Base-by-base conservation (phyloP, 139 green algal genomes). In the Trebouxia sp. region DNA sequence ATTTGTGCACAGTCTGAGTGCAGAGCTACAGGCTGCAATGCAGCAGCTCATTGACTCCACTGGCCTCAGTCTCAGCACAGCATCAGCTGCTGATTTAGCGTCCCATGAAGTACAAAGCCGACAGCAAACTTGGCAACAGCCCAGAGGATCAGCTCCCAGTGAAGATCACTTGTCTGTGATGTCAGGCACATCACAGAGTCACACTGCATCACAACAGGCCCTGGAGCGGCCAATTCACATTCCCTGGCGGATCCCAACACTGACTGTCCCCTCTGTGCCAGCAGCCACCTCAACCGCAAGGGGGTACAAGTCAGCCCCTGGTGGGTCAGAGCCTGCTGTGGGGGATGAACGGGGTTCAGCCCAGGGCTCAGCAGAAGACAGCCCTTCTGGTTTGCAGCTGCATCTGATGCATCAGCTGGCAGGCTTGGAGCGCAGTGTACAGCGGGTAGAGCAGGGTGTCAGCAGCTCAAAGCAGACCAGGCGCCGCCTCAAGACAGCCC, bases 331-430 rank as follows among this genome's bases (percentile, higher is more conserved):
- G n/a, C n/a, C n/a, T n/a, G n/a, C n/a, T n/a, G n/a, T n/a, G n/a
- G n/a, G n/a, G n/a, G n/a, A n/a, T n/a, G n/a, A n/a, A n/a, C n/a
- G n/a, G n/a, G n/a, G n/a, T n/a, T n/a, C n/a, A n/a, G n/a, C n/a
- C n/a, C n/a, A n/a, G n/a, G n/a, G n/a, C n/a, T n/a, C n/a, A n/a
- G n/a, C n/a, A n/a, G n/a, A n/a, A n/a, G n/a, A n/a, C n/a, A n/a
- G n/a, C 15, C 62, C 12, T 9, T 72, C 62, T 72, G 62, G 62
- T 14, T 45, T 72, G 62, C 62, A 72, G 62, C 32, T 72, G 17
- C 62, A 72, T 43, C 62, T 72, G 62, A 72, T 72, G 62, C 62
- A 72, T 72, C 62, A 72, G 35, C 12, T 72, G 32, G 62, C 42
- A 14, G 62, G 32, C 8, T 35, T 72, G 26, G 62, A 72, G 62